Percentiles rank a stretch among this genome's conserved stretches.
phyloP scores from a whole-genome alignment of 257 asterid genomes.

The Jasminum sambac region DNA sequence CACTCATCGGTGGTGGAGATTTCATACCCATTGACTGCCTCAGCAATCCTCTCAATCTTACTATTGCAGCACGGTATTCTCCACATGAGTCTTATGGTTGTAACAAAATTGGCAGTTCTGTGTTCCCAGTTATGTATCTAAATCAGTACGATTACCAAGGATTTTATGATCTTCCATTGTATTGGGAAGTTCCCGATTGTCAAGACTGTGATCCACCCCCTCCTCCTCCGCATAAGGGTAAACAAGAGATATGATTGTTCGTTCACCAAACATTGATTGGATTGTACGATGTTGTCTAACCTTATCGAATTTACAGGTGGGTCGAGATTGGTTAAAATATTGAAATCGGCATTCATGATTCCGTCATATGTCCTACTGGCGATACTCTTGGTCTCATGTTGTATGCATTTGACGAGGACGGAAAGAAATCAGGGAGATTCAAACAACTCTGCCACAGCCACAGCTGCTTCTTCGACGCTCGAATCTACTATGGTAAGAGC shows the following conservation, averaged over 20 bases:
- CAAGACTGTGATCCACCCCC: slow-evolving; percentile 20
- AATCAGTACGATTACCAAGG: neutral
- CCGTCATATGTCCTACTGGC: neutral
- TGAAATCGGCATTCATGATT: neutral
- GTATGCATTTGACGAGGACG: neutral
- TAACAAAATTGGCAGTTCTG: slow-evolving; percentile 2
- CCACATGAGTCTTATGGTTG: neutral
- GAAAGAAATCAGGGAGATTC: neutral
- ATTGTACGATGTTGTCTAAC: neutral
- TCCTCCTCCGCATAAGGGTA: slow-evolving; percentile 9
- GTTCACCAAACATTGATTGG: neutral
- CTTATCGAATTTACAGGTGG: neutral
- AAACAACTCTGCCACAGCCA: too few relatives aligned
- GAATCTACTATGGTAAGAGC: neutral
- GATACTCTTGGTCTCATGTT: neutral
- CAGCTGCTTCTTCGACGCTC: neutral
- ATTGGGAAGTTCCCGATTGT: slow-evolving; percentile 21
- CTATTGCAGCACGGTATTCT: too few relatives aligned
- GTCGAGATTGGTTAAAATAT: neutral
- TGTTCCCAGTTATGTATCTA: slow-evolving; percentile 17
- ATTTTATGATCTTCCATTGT: slow-evolving; percentile 13
- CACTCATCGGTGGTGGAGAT: neutral
- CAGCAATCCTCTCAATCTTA: slow-evolving; percentile 27
- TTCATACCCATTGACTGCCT: slow-evolving; percentile 17
- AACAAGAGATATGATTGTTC: neutral